Evolutionary conservation across 805 yeast species (phyloP).

Genomic region (Nakazawaea ambrosiae): DNA sequence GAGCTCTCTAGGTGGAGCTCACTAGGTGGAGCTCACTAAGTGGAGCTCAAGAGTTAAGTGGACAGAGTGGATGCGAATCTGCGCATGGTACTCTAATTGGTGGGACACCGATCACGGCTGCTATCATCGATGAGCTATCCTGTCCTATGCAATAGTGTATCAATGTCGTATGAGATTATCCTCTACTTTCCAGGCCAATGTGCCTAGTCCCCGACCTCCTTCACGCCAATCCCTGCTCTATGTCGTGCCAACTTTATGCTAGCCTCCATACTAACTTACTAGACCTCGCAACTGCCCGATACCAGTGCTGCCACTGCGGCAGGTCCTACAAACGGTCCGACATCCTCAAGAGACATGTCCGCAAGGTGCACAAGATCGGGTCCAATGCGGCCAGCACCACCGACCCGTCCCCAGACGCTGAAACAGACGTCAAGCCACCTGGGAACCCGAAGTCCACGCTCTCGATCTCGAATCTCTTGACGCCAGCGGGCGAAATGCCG

Average conservation of each 20-base stretch:
- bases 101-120: too few relatives aligned
- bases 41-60: too few relatives aligned
- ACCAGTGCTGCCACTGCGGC: slow-evolving; percentile 10
- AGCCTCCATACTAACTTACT: background rate
- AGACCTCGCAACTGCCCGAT: background rate
- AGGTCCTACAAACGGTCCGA: slow-evolving; percentile 9
- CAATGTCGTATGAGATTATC: too few relatives aligned
- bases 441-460: background rate
- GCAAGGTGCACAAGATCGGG: slow-evolving; percentile 1
- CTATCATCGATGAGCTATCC: too few relatives aligned
- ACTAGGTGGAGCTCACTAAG: too few relatives aligned
- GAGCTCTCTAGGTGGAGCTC: too few relatives aligned
- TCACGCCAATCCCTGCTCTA: background rate
- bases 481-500: background rate
- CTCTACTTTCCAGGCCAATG: too few relatives aligned
- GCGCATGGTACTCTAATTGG: too few relatives aligned
- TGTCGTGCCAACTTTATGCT: background rate
- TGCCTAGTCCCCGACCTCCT: too few relatives aligned
- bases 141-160: too few relatives aligned
- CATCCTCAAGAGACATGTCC: slow-evolving; percentile 8
- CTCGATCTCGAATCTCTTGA: slow-evolving; percentile 4
- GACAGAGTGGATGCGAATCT: too few relatives aligned
- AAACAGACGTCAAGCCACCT: background rate
- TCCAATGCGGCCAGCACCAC: too few relatives aligned
- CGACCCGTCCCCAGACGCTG: background rate